These are phyloP conservation scores for Besnoitia besnoiti DNA, from an alignment of 169 alveolate genomes.

Conservation along the genomic window DNA sequence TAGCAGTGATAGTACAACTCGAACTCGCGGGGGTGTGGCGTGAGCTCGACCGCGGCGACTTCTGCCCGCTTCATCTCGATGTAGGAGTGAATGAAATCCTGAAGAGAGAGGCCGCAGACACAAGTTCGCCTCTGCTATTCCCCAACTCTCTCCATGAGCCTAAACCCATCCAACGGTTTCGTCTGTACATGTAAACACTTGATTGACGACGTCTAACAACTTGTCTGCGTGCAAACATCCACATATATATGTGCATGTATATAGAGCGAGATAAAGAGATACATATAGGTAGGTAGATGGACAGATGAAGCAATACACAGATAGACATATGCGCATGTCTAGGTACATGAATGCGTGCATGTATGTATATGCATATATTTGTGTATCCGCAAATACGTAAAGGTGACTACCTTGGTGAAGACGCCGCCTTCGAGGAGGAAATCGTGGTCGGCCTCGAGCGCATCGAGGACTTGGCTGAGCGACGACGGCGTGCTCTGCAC, in stretches of 20 bases:
- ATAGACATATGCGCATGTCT: background rate
- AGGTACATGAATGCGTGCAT: too few relatives aligned
- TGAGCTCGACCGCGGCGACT: background rate
- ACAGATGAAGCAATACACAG: background rate
- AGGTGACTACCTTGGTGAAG: conserved; percentile 39
- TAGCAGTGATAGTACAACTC: conserved; percentile 66
- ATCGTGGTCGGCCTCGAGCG: conserved; percentile 60
- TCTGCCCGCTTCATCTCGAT: conserved; percentile 55
- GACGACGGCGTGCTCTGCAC: conserved; percentile 17
- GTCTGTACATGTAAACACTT: too few relatives aligned
- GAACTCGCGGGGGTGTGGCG: conserved; percentile 68
- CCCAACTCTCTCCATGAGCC: too few relatives aligned
- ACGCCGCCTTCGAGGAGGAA: conserved; percentile 66
- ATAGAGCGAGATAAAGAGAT: too few relatives aligned
- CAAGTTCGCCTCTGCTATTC: too few relatives aligned
- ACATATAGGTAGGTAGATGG: background rate
- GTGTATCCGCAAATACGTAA: too few relatives aligned
- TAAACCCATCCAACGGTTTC: too few relatives aligned
- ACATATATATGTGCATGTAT: background rate
- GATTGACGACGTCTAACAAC: background rate
- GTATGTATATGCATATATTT: too few relatives aligned
- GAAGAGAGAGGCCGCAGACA: background rate
- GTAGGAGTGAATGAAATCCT: conserved; percentile 60
- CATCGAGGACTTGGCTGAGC: conserved; percentile 53
- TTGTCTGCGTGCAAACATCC: background rate